Conservation (phyloP, 1,139 yeast species). For the Yamadazyma blattariae region DNA sequence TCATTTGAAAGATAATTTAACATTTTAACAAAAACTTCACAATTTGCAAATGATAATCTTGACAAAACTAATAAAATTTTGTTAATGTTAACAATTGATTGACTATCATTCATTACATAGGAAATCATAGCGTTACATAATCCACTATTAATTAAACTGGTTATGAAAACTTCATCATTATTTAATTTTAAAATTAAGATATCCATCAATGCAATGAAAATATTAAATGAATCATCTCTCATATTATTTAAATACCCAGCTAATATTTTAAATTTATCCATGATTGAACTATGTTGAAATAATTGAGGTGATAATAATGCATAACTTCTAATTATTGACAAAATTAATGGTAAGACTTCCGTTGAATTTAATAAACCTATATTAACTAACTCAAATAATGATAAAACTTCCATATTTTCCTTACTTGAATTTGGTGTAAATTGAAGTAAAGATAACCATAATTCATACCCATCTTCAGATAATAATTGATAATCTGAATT, state of each 20-base stretch:
- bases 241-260: conserved; percentile 56
- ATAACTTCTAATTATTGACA: conserved; percentile 73
- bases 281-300: conserved; percentile 30
- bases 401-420: conserved; percentile 15
- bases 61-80: conserved; percentile 54
- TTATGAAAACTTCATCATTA: conserved; percentile 24
- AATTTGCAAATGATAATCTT: conserved; percentile 49
- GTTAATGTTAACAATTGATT: conserved; percentile 46
- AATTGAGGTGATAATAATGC: conserved; percentile 54
- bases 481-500: conserved; percentile 57
- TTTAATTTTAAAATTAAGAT: conserved; percentile 39
- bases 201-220: conserved; percentile 60
- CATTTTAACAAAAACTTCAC: conserved; percentile 39
- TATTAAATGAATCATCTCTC: conserved; percentile 67
- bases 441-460: conserved; percentile 74
- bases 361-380: conserved; percentile 61
- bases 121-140: conserved; percentile 44
- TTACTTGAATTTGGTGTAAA: conserved; percentile 37
- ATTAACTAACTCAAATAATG: conserved; percentile 48
- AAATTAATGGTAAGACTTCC: conserved; percentile 68
- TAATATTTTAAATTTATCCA: conserved; percentile 49
- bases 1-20: conserved; percentile 32
- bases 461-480: conserved; percentile 83
- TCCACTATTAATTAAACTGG: conserved; percentile 43
- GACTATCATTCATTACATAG: conserved; percentile 48